A percentile compares a stretch with the other conserved stretches of the same genome.
Conservation (phyloP, 1,139 yeast species). For the Geotrichum bryndzae region DNA sequence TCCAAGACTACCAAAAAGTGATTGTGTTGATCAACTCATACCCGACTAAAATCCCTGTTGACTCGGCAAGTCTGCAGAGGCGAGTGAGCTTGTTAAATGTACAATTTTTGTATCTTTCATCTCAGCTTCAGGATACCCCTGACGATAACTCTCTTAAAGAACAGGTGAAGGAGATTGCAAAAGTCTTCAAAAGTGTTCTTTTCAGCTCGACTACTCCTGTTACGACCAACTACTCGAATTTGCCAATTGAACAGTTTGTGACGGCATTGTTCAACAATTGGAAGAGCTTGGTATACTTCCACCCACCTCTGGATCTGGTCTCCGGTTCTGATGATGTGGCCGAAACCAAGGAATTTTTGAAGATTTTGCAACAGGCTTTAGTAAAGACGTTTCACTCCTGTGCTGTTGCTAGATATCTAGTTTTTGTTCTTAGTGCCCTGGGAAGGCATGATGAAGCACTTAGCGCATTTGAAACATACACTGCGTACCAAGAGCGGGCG, state of each 20-base stretch:
- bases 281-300: constrained; percentile 22
- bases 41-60: neutral
- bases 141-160: constrained; percentile 6
- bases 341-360: constrained; percentile 23
- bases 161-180: constrained; percentile 18
- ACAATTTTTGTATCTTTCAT: constrained; percentile 21
- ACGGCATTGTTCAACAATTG: constrained; percentile 34
- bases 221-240: constrained; percentile 40
- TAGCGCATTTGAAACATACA: constrained; percentile 42
- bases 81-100: constrained; percentile 19
- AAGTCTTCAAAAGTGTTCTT: constrained; percentile 21
- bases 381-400: constrained; percentile 47
- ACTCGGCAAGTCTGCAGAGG: constrained; percentile 16
- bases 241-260: constrained; percentile 29
- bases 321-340: constrained; percentile 19
- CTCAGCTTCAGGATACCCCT: constrained; percentile 18
- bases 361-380: constrained; percentile 36
- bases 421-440: constrained; percentile 30
- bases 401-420: constrained; percentile 38
- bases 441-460: constrained; percentile 36
- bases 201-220: constrained; percentile 38
- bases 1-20: constrained; percentile 23
- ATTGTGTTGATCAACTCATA: constrained; percentile 7
- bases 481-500: constrained; percentile 37
- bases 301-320: constrained; percentile 25